Percentiles rank a stretch among this genome's conserved stretches.
Conservation (phyloP, 2,329 filamentous ascomycete genomes). For the Septoria petroselini region DNA sequence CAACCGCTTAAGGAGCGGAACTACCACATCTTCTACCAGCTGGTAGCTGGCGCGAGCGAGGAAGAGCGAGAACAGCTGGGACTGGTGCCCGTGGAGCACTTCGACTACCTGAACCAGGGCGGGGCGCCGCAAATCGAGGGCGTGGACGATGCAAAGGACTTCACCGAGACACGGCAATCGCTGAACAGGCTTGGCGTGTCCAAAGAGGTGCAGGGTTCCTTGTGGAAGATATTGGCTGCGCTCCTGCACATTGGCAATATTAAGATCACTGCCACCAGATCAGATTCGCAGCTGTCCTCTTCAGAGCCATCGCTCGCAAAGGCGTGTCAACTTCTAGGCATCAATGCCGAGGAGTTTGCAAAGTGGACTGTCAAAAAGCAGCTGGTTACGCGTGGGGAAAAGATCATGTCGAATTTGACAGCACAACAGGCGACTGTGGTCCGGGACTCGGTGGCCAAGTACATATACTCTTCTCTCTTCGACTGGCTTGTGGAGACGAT, state of each 20-base stretch:
- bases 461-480: slow-evolving; percentile 96
- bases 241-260: slow-evolving; percentile 93
- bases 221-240: slow-evolving; percentile 87
- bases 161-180: slow-evolving; percentile 80
- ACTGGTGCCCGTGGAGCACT: slow-evolving; percentile 80
- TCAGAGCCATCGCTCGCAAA: slow-evolving; percentile 77
- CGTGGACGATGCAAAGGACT: slow-evolving; percentile 93
- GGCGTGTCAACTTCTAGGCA: slow-evolving; percentile 81
- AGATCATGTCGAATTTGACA: slow-evolving; percentile 92
- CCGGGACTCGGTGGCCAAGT: slow-evolving; percentile 95
- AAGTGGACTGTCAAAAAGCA: slow-evolving; percentile 99
- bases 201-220: slow-evolving; percentile 69
- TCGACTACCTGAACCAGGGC: slow-evolving; percentile 94
- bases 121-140: slow-evolving; percentile 87
- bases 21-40: slow-evolving; percentile 98
- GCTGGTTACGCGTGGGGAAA: slow-evolving; percentile 90
- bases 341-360: slow-evolving; percentile 79
- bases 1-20: slow-evolving; percentile 97
- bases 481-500: slow-evolving; percentile 99
- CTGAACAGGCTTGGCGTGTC: slow-evolving; percentile 83
- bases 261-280: slow-evolving; percentile 87
- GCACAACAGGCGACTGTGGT: slow-evolving; percentile 93
- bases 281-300: slow-evolving; percentile 77
- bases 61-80: slow-evolving; percentile 75
- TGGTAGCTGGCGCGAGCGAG: slow-evolving; percentile 87